Evolutionary conservation across 495 filamentous ascomycete genomes (phyloP).

Genomic region (Neurospora sp.): DNA sequence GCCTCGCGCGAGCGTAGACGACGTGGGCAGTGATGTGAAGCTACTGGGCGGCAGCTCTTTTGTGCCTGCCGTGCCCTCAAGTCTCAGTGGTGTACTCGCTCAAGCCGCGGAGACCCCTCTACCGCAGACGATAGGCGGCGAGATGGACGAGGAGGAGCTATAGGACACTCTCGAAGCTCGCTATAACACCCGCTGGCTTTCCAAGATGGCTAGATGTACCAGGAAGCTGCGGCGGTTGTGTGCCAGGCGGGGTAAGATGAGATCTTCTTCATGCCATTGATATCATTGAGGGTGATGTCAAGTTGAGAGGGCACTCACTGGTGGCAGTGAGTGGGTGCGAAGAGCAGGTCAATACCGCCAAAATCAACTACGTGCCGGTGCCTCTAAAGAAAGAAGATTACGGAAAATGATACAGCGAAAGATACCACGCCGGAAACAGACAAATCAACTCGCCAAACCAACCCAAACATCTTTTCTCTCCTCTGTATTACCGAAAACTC

Average conservation of each 20-base stretch:
- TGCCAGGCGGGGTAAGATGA: neutral
- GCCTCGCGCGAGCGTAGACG: constrained; percentile 56
- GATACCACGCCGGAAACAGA: neutral
- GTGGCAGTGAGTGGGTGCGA: too few species aligned
- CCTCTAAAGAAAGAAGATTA: neutral
- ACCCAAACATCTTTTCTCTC: neutral
- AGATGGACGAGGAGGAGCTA: neutral
- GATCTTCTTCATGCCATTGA: neutral
- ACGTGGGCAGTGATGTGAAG: constrained; percentile 6
- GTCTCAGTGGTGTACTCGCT: neutral
- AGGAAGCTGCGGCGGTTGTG: neutral
- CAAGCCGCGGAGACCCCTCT: neutral
- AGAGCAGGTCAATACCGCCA: too few species aligned
- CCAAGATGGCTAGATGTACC: neutral
- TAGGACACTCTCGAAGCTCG: neutral
- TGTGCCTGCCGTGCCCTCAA: neutral
- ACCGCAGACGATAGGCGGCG: neutral
- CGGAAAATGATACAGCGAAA: neutral
- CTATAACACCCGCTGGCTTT: neutral
- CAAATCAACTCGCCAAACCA: neutral
- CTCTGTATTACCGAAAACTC: neutral
- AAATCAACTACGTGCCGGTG: neutral
- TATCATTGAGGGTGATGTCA: neutral
- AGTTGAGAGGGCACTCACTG: neutral
- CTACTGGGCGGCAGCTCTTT: neutral